Evolutionary conservation across 768 basidiomycete genomes (phyloP).

Genomic region (Boletales sp.): DNA sequence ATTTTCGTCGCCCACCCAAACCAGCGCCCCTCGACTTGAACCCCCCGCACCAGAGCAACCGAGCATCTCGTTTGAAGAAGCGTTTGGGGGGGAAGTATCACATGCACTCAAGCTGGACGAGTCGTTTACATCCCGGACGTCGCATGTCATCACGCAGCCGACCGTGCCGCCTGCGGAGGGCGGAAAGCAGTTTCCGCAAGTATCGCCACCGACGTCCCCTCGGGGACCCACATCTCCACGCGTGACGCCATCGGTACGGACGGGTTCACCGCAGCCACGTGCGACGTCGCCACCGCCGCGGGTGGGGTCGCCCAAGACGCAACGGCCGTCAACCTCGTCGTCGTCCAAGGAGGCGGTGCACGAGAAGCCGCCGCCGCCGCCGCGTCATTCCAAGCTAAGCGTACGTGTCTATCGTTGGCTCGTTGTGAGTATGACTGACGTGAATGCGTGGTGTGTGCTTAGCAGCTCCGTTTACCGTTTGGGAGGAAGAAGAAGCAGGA

Average conservation of each 20-base stretch:
- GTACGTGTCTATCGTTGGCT: conserved; percentile 43
- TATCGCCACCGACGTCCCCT: conserved; percentile 42
- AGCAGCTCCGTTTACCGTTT: conserved; percentile 72
- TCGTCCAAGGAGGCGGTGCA: conserved; percentile 47
- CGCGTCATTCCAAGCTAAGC: conserved; percentile 71
- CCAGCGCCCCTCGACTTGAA: conserved; percentile 13
- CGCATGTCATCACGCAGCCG: conserved; percentile 28
- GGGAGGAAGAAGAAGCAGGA: conserved; percentile 71
- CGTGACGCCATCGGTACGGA: conserved; percentile 24
- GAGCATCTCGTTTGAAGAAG: conserved; percentile 50
- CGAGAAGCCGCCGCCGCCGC: conserved; percentile 52
- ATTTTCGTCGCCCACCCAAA: conserved; percentile 33
- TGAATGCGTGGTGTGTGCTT: conserved; percentile 9
- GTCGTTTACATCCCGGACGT: conserved; percentile 34
- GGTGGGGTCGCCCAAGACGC: conserved; percentile 49
- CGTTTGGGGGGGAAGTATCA: conserved; percentile 44
- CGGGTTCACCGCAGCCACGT: conserved; percentile 43
- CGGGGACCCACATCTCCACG: conserved; percentile 30
- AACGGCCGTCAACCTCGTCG: conserved; percentile 55
- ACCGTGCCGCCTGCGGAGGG: conserved; percentile 13
- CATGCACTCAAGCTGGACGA: conserved; percentile 37
- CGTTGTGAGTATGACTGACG: conserved; percentile 3
- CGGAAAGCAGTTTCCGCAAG: conserved; percentile 34
- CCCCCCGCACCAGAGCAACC: conserved; percentile 10
- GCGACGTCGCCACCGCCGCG: conserved; percentile 49